Base-by-base conservation (phyloP, 2,329 filamentous ascomycete species). In the Simplicillium sp. region DNA sequence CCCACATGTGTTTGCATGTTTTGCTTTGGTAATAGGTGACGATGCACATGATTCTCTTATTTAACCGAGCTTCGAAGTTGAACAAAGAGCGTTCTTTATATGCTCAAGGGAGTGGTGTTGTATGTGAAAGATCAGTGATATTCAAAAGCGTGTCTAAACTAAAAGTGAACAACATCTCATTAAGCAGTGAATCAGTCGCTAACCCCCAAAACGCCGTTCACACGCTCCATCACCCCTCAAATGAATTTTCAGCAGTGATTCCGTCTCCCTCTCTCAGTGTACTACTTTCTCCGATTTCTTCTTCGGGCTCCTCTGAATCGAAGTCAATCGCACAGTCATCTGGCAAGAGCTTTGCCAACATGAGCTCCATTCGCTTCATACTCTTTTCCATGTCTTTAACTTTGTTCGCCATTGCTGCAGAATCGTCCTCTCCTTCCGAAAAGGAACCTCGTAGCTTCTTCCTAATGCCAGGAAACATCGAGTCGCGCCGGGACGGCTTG, bases 1-100 rank as follows among this genome's bases (percentile, higher is more conserved):
- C 62, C 73, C 73, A 78, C 48, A 61, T 64, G 60, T 75, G 73
- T 11, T 60, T 58, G 64, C 73, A 77, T 44, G 48, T 49, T 38
- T 64, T 66, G 54, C 72, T 67, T 43, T 61, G 59, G 55, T 65
- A 73, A 54, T 69, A 67, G 18, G 58, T 64, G n/a, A 67, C 61
- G 14, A 50, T 48, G 53, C 72, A 76, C 72, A 76, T 75, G 36
- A 29, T 48, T 14, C 32, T 8, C 11, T 11, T 13, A 35, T n/a
- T n/a, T n/a, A n/a, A n/a, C n/a, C n/a, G n/a, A n/a, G n/a, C n/a
- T n/a, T n/a, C n/a, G n/a, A n/a, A n/a, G n/a, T n/a, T n/a, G n/a
- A n/a, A n/a, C n/a, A n/a, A n/a, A n/a, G n/a, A n/a, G n/a, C n/a
- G n/a, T n/a, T n/a, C n/a, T n/a, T n/a, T n/a, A n/a, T n/a, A n/a